phyloP scores from a whole-genome alignment of 1,284 basidiomycete species.

The Sporisorium exsertum region DNA sequence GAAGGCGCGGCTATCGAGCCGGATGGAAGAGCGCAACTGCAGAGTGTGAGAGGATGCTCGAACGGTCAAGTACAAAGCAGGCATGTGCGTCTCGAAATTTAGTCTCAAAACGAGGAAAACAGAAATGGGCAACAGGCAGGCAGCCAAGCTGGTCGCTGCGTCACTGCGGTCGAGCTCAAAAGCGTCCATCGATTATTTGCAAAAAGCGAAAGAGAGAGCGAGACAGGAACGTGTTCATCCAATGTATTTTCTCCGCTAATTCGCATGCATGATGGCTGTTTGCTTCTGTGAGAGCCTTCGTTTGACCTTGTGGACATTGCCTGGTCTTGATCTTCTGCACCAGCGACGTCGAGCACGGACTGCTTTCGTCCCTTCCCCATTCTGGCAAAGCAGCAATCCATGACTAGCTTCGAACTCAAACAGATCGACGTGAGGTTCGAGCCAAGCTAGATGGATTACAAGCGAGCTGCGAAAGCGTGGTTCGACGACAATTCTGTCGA shows the following conservation, averaged over 20 bases:
- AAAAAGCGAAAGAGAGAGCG: neutral
- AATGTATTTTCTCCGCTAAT: neutral
- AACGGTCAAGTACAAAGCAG: neutral
- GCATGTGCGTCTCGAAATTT: too few relatives aligned
- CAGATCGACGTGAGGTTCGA: neutral
- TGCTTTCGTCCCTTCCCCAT: too few relatives aligned
- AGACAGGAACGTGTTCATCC: neutral
- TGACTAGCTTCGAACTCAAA: neutral
- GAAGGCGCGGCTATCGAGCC: too few relatives aligned
- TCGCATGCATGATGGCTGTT: neutral
- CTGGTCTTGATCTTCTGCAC: too few relatives aligned
- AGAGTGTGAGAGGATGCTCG: too few relatives aligned
- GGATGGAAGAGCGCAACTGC: too few relatives aligned
- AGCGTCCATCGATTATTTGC: neutral
- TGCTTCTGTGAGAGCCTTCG: neutral
- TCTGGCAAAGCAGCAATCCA: too few relatives aligned
- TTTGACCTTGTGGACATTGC: neutral
- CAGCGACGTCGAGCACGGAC: neutral
- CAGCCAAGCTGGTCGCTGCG: too few relatives aligned
- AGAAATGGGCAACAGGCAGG: too few relatives aligned
- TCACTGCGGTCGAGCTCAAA: too few relatives aligned
- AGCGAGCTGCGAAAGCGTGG: neutral
- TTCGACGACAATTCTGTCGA: too few relatives aligned
- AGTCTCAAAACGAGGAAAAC: too few relatives aligned
- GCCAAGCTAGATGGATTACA: neutral